Base-by-base conservation (phyloP, 164 flowering plant species). In the Umbellularia californica region DNA sequence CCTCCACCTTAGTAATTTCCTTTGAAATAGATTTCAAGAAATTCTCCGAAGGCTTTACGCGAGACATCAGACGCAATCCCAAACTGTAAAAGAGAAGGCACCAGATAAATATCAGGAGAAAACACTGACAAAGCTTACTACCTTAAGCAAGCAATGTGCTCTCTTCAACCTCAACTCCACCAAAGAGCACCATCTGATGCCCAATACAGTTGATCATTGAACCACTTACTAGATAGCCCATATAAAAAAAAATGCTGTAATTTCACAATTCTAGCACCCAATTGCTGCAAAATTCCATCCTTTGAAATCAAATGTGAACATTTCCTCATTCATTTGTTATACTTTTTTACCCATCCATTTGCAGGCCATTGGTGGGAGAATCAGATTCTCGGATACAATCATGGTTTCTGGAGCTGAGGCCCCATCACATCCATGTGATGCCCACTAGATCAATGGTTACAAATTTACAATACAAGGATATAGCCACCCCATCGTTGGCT, bases 31-130 rank as follows among this genome's bases (percentile, higher is more conserved):
- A 95, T 72, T 90, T 90, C 80, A 95, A 76, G 77, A 95, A 90
- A 24, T 84, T 84, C 84, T 95, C 99, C 5, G 99, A 92, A 0
- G 99, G 99, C 79, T 90, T 90, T 28, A 95, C 97, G 50, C 90
- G 83, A 27, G 97, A 76, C 77, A 95, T 78, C 33, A 95, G 85
- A 72, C 69, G 65, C 87, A 88, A 75, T 20, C 97, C 99, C 78
- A 95, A 76, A 75, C 99, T 93, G 78, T 77, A 81, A 51, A 41
- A 47, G 0, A 47, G 64, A 50, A 70, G 2, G 2, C 62, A 27
- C 25, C 62, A 72, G 30, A 50, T 52, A 66, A 72, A 58, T 11
- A 19, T 5, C 2, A 27, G 58, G 25, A 74, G 25, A 66, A 71
- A 52, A 55, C 19, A 27, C 41, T 55, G 13, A 5, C 60, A 55